A percentile compares a stretch with the other conserved stretches of the same genome.
Conservation (phyloP, 2,329 filamentous ascomycete species). For the Xylaria sp. region DNA sequence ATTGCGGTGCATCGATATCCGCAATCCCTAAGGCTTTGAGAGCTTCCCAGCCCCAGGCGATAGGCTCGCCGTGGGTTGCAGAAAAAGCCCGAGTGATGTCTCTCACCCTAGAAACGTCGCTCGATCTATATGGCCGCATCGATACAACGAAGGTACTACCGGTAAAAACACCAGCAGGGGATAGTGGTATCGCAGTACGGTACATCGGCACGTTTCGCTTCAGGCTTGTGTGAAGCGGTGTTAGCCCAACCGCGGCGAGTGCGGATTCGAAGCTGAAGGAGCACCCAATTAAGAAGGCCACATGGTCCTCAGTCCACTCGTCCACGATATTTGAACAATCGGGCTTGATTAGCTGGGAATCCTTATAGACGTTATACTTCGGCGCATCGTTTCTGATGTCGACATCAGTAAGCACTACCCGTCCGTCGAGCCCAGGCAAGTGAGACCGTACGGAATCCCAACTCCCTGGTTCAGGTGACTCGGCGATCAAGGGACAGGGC, state of each 20-base stretch:
- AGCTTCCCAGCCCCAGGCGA: slow-evolving; percentile 73
- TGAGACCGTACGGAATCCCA: slow-evolving; percentile 54
- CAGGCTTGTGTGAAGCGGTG: slow-evolving; percentile 61
- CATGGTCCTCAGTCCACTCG: slow-evolving; percentile 68
- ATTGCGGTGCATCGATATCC: slow-evolving; percentile 65
- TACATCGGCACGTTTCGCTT: slow-evolving; percentile 71
- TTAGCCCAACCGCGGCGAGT: slow-evolving; percentile 61
- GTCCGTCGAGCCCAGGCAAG: slow-evolving; percentile 40
- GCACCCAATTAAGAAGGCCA: slow-evolving; percentile 71
- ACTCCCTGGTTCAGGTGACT: slow-evolving; percentile 58
- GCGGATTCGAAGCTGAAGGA: slow-evolving; percentile 72
- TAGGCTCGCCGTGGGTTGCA: slow-evolving; percentile 71
- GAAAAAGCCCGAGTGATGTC: slow-evolving; percentile 65
- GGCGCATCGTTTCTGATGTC: slow-evolving; percentile 70
- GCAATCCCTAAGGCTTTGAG: slow-evolving; percentile 63
- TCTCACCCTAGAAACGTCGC: slow-evolving; percentile 64
- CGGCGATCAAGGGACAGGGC: slow-evolving; percentile 69
- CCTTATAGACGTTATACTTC: slow-evolving; percentile 67
- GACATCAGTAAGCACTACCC: slow-evolving; percentile 50
- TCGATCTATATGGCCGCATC: slow-evolving; percentile 67
- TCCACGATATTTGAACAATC: slow-evolving; percentile 57
- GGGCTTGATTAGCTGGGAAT: slow-evolving; percentile 55
- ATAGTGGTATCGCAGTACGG: slow-evolving; percentile 65
- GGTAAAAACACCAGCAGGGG: slow-evolving; percentile 68
- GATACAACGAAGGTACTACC: slow-evolving; percentile 68